phyloP scores from a whole-genome alignment of 176 grass and related monocot genomes.

The Musa beccarii region DNA sequence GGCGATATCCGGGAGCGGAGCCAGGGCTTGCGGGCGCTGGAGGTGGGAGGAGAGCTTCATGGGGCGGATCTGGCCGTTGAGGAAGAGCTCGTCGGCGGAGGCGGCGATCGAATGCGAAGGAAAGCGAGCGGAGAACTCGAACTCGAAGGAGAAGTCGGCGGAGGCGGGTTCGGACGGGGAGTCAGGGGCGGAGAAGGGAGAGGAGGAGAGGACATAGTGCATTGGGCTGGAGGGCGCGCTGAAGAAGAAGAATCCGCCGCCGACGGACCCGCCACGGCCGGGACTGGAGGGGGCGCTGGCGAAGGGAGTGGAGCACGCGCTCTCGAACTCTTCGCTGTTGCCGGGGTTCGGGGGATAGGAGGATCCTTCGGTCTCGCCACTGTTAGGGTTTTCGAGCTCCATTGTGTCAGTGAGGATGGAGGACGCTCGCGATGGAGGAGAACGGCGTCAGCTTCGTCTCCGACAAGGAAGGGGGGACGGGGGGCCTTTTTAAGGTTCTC shows the following conservation, averaged over 20 bases:
- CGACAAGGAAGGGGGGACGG: background rate
- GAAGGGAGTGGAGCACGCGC: constrained; percentile 27
- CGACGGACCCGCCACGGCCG: background rate
- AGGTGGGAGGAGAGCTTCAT: constrained; percentile 26
- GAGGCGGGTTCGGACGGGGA: constrained; percentile 7
- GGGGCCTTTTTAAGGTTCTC: background rate
- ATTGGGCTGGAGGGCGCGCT: constrained; percentile 26
- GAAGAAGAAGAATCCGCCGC: constrained; percentile 9
- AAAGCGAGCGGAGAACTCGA: constrained; percentile 30
- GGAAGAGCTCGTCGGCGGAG: constrained; percentile 25
- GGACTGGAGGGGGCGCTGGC: constrained; percentile 24
- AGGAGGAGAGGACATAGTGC: constrained; percentile 13
- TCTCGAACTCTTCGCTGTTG: constrained; percentile 17
- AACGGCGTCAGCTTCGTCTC: background rate
- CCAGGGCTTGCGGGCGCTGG: constrained; percentile 14
- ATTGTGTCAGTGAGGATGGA: background rate
- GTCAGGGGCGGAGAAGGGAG: background rate
- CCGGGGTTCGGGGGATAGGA: background rate
- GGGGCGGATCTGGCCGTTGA: constrained; percentile 26
- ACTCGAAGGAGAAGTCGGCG: constrained; percentile 7
- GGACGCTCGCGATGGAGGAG: background rate
- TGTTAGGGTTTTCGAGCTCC: constrained; percentile 21
- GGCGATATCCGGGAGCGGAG: constrained; percentile 15
- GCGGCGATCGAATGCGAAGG: background rate
- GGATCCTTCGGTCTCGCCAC: background rate